Evolutionary conservation across 345 rosid species (phyloP).

Genomic region (Eucalyptus grandis): DNA sequence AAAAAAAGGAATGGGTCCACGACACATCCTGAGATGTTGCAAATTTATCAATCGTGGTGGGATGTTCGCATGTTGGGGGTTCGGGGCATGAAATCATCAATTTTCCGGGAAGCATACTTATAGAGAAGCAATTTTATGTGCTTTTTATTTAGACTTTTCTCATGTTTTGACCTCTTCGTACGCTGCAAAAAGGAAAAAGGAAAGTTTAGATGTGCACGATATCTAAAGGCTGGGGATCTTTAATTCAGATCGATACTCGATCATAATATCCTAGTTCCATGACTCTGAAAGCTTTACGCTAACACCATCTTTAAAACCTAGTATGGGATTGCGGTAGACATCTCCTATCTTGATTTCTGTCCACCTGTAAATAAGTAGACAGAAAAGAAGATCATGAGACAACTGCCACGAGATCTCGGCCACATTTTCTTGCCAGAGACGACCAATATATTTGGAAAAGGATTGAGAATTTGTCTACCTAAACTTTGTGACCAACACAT

Average conservation of each 20-base stretch:
- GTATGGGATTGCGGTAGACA: background rate
- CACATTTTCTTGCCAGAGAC: background rate
- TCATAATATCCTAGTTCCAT: background rate
- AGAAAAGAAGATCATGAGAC: background rate
- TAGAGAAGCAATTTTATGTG: too few relatives aligned
- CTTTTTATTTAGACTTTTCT: too few relatives aligned
- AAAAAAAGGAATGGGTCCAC: too few relatives aligned
- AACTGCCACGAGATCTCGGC: background rate
- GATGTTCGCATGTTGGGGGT: too few relatives aligned
- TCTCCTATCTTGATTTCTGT: background rate
- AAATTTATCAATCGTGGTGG: too few relatives aligned
- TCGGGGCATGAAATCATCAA: too few relatives aligned
- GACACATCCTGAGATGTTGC: background rate
- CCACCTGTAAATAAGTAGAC: background rate
- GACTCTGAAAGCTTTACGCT: background rate
- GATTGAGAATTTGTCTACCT: background rate
- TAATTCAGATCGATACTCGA: too few relatives aligned
- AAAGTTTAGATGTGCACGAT: background rate
- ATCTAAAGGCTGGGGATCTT: background rate
- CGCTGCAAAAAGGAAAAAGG: too few relatives aligned
- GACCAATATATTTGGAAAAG: background rate
- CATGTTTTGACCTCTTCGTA: too few relatives aligned
- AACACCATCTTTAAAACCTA: background rate
- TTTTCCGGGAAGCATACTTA: too few relatives aligned
- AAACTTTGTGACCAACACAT: conserved; percentile 7